Evolutionary conservation across 1,284 basidiomycete genomes (phyloP).

Genomic region (Cutaneotrichosporon sp.): DNA sequence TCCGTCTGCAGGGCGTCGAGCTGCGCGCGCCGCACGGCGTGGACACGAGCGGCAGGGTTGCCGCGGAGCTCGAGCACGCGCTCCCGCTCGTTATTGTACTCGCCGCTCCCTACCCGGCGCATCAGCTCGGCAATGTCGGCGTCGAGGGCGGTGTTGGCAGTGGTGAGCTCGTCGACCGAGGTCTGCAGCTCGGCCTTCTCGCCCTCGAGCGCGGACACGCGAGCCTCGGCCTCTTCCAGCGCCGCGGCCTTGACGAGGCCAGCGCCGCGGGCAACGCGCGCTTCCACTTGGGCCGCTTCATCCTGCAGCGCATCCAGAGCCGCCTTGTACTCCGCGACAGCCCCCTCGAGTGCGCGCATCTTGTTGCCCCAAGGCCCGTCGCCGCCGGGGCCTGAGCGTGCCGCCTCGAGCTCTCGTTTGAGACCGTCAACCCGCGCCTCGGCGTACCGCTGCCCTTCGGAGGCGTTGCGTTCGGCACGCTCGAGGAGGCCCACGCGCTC

Average conservation of each 20-base stretch:
- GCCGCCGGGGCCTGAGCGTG: conserved; percentile 5
- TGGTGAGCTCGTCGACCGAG: conserved; percentile 46
- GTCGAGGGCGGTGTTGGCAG: conserved; percentile 54
- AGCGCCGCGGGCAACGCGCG: conserved; percentile 34
- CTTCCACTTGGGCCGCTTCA: conserved; percentile 42
- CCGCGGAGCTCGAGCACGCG: conserved; percentile 55
- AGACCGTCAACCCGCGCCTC: conserved; percentile 43
- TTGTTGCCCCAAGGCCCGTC: conserved; percentile 25
- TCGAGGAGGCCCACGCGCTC: conserved; percentile 36
- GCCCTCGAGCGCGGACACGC: conserved; percentile 22
- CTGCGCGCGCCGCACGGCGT: conserved; percentile 55
- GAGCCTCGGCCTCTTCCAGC: conserved; percentile 32
- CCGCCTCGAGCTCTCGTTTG: conserved; percentile 39
- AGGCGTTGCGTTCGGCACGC: conserved; percentile 49
- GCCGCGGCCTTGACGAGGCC: conserved; percentile 41
- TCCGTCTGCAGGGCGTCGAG: conserved; percentile 57
- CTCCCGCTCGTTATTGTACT: conserved; percentile 56
- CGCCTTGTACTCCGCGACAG: conserved; percentile 38
- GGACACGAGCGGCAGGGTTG: conserved; percentile 57
- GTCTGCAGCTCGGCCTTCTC: conserved; percentile 17
- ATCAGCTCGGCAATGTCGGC: conserved; percentile 56
- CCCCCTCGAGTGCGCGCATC: conserved; percentile 28
- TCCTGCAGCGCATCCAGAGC: conserved; percentile 37
- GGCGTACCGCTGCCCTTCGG: conserved; percentile 42
- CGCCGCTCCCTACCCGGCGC: conserved; percentile 56